A percentile compares a stretch with the other conserved stretches of the same genome.
phyloP scores from a whole-genome alignment of 306 rosid species.

The Prinsepia uniflora region DNA sequence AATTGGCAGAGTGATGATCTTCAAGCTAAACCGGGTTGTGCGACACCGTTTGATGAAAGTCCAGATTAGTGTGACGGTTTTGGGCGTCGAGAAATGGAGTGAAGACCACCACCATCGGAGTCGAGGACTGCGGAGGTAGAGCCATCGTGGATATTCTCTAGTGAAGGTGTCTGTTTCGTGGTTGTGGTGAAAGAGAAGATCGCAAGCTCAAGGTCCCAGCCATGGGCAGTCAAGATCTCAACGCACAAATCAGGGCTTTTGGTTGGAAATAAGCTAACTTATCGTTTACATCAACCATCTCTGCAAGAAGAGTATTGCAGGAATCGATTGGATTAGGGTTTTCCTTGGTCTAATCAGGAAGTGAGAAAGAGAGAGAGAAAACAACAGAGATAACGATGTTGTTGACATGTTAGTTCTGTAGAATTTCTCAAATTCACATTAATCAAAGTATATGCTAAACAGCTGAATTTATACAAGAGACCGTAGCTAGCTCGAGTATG shows the following conservation, averaged over 20 bases:
- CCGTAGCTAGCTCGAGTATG: too few relatives aligned
- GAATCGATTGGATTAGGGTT: neutral
- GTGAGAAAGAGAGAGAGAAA: neutral
- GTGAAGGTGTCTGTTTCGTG: conserved; percentile 1
- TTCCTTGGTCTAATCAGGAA: neutral
- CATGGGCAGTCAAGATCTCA: conserved; percentile 76
- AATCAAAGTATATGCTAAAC: too few relatives aligned
- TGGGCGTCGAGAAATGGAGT: conserved; percentile 5
- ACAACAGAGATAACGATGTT: neutral
- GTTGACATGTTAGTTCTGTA: neutral
- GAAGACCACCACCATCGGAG: neutral
- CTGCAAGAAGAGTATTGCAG: neutral
- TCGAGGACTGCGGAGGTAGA: conserved; percentile 7
- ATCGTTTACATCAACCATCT: conserved; percentile 66
- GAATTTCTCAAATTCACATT: too few relatives aligned
- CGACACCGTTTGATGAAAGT: conserved; percentile 21
- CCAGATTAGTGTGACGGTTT: conserved; percentile 18
- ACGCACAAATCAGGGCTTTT: conserved; percentile 80
- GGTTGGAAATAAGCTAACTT: conserved; percentile 81
- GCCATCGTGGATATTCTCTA: conserved; percentile 4
- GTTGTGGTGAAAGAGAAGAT: conserved; percentile 65
- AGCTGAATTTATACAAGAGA: too few relatives aligned
- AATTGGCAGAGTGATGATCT: conserved; percentile 70
- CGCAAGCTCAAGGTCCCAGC: conserved; percentile 93
- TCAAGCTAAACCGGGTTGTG: conserved; percentile 65